phyloP scores from a whole-genome alignment of 106 monocot genomes.

The Dendrobium chrysotoxum region DNA sequence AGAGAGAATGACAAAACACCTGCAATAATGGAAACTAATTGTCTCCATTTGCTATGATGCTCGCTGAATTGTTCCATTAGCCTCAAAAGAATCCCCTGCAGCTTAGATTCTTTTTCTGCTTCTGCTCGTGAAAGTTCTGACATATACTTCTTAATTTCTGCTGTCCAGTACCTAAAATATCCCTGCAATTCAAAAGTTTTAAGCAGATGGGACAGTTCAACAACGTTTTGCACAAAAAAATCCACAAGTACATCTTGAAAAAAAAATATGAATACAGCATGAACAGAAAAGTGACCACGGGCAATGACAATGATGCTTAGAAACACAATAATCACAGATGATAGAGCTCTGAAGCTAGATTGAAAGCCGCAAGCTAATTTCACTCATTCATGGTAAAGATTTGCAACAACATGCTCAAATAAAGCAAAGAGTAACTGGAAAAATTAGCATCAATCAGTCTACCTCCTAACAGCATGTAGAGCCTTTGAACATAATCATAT shows the following conservation, averaged over 20 bases:
- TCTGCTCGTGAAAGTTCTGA: slow-evolving; percentile 73
- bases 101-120: slow-evolving; percentile 70
- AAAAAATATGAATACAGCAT: not conserved
- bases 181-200: slow-evolving; percentile 47
- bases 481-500: too few species aligned
- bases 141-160: slow-evolving; percentile 65
- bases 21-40: slow-evolving; percentile 66
- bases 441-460: too few species aligned
- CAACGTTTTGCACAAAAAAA: not conserved
- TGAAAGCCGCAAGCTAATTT: not conserved
- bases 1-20: slow-evolving; percentile 24
- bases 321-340: not conserved
- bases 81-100: slow-evolving; percentile 69
- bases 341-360: not conserved
- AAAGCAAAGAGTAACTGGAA: not conserved
- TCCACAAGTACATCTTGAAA: not conserved
- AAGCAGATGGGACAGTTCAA: not conserved
- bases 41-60: slow-evolving; percentile 75
- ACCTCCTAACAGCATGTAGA: too few species aligned
- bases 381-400: not conserved
- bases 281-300: not conserved
- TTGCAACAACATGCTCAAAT: not conserved
- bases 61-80: slow-evolving; percentile 57
- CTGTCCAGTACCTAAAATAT: slow-evolving; percentile 85
- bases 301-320: not conserved